phyloP scores from a whole-genome alignment of 306 rosid species.

The Dalbergia oliveri region DNA sequence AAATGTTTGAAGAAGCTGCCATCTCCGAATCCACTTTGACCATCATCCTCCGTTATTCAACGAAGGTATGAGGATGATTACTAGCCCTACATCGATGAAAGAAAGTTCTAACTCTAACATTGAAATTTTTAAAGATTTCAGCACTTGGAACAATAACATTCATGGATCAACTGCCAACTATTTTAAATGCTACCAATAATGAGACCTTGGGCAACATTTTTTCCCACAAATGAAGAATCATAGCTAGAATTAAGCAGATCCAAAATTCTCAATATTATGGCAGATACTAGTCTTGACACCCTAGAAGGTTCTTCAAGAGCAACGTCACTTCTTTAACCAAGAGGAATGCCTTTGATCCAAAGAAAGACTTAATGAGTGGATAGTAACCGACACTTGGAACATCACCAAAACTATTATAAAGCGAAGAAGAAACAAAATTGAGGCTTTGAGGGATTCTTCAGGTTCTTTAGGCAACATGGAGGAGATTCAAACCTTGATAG shows the following conservation, averaged over 20 bases:
- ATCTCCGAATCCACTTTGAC: too few species aligned
- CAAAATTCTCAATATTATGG: neutral
- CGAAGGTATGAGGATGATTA: too few species aligned
- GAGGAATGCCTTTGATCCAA: neutral
- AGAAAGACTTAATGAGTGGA: neutral
- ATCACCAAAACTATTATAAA: neutral
- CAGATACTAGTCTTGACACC: too few species aligned
- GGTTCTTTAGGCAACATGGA: too few species aligned
- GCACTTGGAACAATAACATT: too few species aligned
- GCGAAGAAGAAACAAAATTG: neutral
- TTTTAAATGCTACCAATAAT: too few species aligned
- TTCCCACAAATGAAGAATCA: too few species aligned
- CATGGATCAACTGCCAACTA: fast-evolving
- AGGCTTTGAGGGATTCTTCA: neutral
- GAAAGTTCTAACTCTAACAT: neutral
- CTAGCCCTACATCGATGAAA: too few species aligned
- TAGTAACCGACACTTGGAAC: fast-evolving
- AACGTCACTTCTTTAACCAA: neutral
- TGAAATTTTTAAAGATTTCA: too few species aligned
- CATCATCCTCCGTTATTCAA: neutral
- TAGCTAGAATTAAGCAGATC: neutral
- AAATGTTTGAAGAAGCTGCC: neutral
- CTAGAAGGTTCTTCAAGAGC: fast-evolving
- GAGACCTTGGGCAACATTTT: too few species aligned
- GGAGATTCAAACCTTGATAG: too few species aligned